Percentiles rank a stretch among this genome's conserved stretches.
Conservation (phyloP, 768 basidiomycete genomes). For the Stropharia rugosoannulata region DNA sequence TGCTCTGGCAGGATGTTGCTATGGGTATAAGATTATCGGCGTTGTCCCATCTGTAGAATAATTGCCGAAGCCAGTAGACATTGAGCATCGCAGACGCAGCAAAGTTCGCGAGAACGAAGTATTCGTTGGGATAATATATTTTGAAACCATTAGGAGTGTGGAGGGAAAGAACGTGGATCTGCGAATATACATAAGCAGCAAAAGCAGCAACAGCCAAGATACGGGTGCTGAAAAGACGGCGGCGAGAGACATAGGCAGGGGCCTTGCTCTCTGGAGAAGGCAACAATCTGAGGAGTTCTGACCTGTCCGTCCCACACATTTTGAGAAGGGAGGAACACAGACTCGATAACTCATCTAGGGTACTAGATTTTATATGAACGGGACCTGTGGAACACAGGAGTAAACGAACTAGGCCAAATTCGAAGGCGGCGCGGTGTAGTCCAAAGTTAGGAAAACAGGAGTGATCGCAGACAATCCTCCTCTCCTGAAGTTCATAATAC, state of each 20-base stretch:
- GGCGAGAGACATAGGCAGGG: constrained; percentile 9
- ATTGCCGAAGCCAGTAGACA: constrained; percentile 16
- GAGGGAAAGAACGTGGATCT: constrained; percentile 12
- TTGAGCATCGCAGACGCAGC: constrained; percentile 15
- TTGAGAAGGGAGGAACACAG: background rate
- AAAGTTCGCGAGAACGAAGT: constrained; percentile 13
- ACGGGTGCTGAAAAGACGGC: constrained; percentile 6
- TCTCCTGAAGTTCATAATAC: no score
- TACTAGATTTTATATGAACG: no score
- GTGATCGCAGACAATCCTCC: no score
- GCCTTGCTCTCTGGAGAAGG: constrained; percentile 1
- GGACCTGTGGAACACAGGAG: no score
- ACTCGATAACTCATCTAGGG: no score
- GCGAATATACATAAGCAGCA: constrained; percentile 16
- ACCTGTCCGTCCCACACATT: background rate
- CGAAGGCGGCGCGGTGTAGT: no score
- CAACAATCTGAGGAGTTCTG: background rate
- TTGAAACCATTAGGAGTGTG: background rate
- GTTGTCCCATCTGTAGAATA: constrained; percentile 15
- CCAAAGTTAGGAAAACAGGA: no score
- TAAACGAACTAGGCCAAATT: no score
- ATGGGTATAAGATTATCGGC: constrained; percentile 10
- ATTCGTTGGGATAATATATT: constrained; percentile 14
- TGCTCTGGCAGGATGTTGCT: constrained; percentile 9
- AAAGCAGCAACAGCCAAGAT: constrained; percentile 14